Evolutionary conservation across 495 filamentous ascomycete species (phyloP), one percentile per base, ranked within the genome.

Genomic region (Jackrogersella minutella): DNA sequence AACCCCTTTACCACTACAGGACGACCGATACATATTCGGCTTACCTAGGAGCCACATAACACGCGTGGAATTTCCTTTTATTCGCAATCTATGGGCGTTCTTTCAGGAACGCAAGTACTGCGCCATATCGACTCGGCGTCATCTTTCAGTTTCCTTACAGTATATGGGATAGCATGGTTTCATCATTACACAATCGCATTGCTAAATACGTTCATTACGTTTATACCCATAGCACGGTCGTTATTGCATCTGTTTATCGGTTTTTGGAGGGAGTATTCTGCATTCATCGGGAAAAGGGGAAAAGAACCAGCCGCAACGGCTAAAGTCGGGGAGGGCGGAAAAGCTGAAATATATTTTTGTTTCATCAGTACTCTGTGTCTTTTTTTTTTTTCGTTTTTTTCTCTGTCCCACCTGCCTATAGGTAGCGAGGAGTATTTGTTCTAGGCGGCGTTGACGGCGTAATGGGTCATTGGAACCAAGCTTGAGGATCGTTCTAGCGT

Each of bases 211-310:
- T 31, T 70, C 67, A 22, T 34, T 66, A 60, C 53, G 21, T 36
- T 53, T 62, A 70, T 66, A 66, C 61, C 62, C 67, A 47, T 30
- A 51, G 44, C 28, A 70, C 67, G 33, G 30, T 70, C 67, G 44
- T 70, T 69, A 65, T 69, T 46, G 62, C 51, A 53, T 66, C 31
- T 33, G 21, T 17, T 53, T 19, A 41, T 55, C 49, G 33, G 52
- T 31, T 58, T 41, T 56, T 10, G 43, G 50, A 22, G 19, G n/a
- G 26, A 17, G 21, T 11, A 37, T 30, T 14, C 22, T 57, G 56
- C 51, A 57, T 67, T 51, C 47, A 66, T 14, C 19, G 43, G 41
- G n/a, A n/a, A 39, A 44, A 11, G 28, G 30, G 40, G 16, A 16
- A 30, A 46, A 52, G 19, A 33, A 31, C 10, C 26, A 30, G 8